phyloP scores from a whole-genome alignment of 257 asterid genomes.

The Dorcoceras hygrometricum region DNA sequence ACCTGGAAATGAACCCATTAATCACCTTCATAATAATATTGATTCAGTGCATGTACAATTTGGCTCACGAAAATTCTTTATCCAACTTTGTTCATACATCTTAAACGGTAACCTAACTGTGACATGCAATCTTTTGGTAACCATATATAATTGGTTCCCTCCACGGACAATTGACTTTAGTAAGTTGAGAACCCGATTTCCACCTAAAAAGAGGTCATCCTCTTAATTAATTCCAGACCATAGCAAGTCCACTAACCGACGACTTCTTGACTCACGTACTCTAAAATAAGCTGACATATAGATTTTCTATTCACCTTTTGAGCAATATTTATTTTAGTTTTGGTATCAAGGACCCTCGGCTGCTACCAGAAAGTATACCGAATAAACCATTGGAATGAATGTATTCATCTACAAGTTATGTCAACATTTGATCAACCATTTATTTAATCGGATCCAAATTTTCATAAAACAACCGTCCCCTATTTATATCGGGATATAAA shows the following conservation, averaged over 20 bases:
- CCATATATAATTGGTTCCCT: not conserved
- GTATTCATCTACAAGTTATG: no score
- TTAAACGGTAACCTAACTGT: not conserved
- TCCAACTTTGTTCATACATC: not conserved
- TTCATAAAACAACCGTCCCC: no score
- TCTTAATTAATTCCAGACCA: not conserved
- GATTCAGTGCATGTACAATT: no score
- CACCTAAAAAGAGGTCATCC: not conserved
- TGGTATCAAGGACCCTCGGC: no score
- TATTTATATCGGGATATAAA: no score
- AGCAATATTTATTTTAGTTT: no score
- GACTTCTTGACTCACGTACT: not conserved
- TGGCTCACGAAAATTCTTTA: not conserved
- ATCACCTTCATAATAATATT: no score
- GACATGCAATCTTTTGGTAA: not conserved
- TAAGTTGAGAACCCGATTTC: not conserved
- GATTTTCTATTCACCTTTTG: not conserved
- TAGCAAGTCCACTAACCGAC: not conserved
- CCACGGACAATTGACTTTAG: not conserved
- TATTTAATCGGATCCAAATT: no score
- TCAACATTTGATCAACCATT: no score
- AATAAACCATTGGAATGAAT: no score
- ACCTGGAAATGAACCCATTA: no score
- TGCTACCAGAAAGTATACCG: no score
- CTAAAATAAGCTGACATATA: not conserved